Evolutionary conservation across 306 rosid genomes (phyloP).

Genomic region (Mimosa bimucronata): DNA sequence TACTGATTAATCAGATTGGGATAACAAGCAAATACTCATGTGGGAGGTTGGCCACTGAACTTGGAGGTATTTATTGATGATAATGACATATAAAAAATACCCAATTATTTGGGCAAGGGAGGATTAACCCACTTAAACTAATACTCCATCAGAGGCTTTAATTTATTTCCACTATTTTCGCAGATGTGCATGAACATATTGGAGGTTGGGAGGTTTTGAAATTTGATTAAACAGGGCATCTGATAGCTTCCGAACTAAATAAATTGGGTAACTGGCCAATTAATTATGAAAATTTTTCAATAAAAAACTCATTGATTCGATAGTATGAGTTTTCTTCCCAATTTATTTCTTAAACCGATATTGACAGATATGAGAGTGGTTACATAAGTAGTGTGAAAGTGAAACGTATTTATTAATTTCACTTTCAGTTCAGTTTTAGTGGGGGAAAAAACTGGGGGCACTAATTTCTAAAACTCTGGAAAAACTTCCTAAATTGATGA

Average conservation of each 20-base stretch:
- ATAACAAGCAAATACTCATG: constrained; percentile 16
- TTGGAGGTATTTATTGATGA: constrained; percentile 6
- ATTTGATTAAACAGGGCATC: background rate
- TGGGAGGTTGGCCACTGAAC: constrained; percentile 20
- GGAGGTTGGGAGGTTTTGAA: background rate
- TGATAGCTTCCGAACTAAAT: background rate
- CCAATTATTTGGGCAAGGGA: constrained; percentile 6
- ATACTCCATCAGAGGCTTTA: background rate
- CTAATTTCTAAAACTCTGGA: constrained; percentile 1
- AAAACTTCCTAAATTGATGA: constrained; percentile 19
- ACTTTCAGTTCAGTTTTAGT: background rate
- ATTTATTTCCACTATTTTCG: constrained; percentile 20
- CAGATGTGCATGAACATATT: background rate
- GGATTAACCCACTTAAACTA: constrained; percentile 26
- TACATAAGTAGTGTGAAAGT: background rate
- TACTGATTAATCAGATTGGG: no score
- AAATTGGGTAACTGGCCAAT: constrained; percentile 11
- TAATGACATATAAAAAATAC: constrained; percentile 4
- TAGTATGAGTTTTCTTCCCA: background rate
- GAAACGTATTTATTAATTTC: background rate
- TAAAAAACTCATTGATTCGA: background rate
- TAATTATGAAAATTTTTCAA: background rate
- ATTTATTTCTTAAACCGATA: background rate
- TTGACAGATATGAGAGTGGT: background rate
- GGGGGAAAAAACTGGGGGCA: background rate